Base-by-base conservation (phyloP, 2,329 filamentous ascomycete species). In the Amylocarpus encephaloides region DNA sequence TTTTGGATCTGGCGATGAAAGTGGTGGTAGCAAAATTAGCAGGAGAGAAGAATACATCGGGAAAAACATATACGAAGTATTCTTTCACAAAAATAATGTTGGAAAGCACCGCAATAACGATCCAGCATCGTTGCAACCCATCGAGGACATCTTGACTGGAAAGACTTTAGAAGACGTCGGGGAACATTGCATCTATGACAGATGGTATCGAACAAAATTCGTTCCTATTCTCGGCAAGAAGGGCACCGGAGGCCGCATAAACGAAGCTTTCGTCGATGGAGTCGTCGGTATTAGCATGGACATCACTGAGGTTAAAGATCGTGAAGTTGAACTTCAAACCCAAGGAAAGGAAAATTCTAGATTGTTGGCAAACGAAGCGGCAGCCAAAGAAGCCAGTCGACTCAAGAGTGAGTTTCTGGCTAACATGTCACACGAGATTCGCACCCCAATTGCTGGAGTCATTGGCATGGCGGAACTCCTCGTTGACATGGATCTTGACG, bases 271-370 rank as follows among this genome's bases (percentile, higher is more conserved):
- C 44, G 74, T 89, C 16, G 82, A 87, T 55, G 86, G 86, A 1
- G 84, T 87, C 1, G 87, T 89, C 50, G 86, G 85, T 2, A 79
- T 90, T n/a, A 83, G 85, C 41, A 86, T 89, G 77, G 86, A 91
- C 61, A 80, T 90, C 5, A 90, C 86, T 0, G 84, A 88, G 59
- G 67, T 88, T 26, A 83, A 83, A 56, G 72, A 78, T 50, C 76
- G 81, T 48, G 84, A 85, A 57, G 71, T 76, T 38, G 80, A 83
- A 35, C 66, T 89, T 12, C 74, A 78, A 51, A 73, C 76, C 51
- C 80, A 86, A 59, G 80, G 82, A 50, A 78, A 77, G 57, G 85
- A 88, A 59, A 91, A 89, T 60, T 74, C 79, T 12, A 79, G 79
- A 51, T 73, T 89, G 1, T 70, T 88, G 53, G 85, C 86, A 5